Evolutionary conservation across 345 rosid genomes (phyloP).

Genomic region (Pugionium dolabratum): DNA sequence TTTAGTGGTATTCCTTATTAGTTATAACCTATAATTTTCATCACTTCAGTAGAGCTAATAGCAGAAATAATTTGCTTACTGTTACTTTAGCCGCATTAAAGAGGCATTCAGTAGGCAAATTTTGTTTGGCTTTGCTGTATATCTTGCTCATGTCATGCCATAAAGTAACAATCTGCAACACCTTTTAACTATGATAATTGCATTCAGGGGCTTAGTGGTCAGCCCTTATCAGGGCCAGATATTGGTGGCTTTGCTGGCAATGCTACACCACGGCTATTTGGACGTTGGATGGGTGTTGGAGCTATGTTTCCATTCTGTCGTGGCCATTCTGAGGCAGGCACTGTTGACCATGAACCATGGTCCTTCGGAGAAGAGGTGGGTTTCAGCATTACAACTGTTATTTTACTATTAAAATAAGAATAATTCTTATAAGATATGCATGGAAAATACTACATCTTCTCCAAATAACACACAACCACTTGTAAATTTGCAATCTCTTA

Average conservation of each 20-base stretch:
- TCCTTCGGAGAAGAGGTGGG: constrained; percentile 87
- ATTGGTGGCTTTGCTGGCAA: constrained; percentile 93
- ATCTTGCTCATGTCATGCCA: neutral
- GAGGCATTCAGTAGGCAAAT: no score
- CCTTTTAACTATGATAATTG: constrained; percentile 23
- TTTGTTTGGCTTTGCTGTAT: neutral
- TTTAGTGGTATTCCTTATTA: neutral
- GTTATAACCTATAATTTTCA: neutral
- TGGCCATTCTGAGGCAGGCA: constrained; percentile 73
- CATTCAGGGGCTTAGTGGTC: constrained; percentile 87
- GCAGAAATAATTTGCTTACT: neutral
- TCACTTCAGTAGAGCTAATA: constrained; percentile 5
- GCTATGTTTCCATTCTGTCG: constrained; percentile 94
- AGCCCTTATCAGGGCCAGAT: constrained; percentile 94
- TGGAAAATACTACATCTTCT: neutral
- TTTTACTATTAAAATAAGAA: no score
- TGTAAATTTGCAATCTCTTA: constrained; percentile 11
- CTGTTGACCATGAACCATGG: constrained; percentile 92
- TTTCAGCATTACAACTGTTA: neutral
- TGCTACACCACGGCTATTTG: constrained; percentile 84
- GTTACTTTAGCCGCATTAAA: no score
- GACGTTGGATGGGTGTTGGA: constrained; percentile 94
- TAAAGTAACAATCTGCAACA: neutral
- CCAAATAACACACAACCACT: neutral
- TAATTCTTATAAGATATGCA: constrained; percentile 1